Evolutionary conservation across 176 grass and related monocot species (phyloP).

Genomic region (Metroxylon sagu): DNA sequence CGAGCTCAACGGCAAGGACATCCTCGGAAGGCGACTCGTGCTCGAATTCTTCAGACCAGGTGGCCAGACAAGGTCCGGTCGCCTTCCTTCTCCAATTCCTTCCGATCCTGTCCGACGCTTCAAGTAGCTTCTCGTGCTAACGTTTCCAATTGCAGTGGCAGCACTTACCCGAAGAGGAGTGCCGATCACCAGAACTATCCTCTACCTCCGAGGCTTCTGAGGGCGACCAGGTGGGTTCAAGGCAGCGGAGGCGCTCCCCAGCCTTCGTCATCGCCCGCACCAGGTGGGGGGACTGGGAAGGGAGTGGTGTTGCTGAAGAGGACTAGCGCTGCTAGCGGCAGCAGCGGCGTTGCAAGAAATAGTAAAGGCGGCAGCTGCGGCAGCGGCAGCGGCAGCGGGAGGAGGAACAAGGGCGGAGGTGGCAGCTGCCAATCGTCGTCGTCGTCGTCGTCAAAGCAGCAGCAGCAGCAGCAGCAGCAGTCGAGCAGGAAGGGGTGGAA

Average conservation of each 20-base stretch:
- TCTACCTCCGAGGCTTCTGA: conserved; percentile 11
- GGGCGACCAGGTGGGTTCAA: background rate
- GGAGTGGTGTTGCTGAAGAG: conserved; percentile 38
- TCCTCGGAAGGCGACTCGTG: conserved; percentile 57
- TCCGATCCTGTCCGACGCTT: too few relatives aligned
- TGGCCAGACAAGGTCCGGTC: conserved; percentile 21
- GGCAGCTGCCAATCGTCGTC: background rate
- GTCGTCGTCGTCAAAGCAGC: background rate
- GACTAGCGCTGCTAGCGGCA: background rate
- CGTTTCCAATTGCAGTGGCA: background rate
- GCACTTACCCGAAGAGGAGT: background rate
- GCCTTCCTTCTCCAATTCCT: too few relatives aligned
- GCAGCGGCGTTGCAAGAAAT: background rate
- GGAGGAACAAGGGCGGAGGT: conserved; percentile 17
- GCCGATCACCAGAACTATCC: background rate
- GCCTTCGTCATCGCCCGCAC: conserved; percentile 8
- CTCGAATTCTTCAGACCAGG: conserved; percentile 61
- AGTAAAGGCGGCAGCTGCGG: background rate
- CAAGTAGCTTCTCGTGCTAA: too few relatives aligned
- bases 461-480: conserved; percentile 24
- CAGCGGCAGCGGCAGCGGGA: conserved; percentile 19
- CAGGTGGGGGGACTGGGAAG: background rate
- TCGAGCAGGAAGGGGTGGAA: conserved; percentile 23
- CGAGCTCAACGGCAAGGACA: conserved; percentile 66
- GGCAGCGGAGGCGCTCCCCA: conserved; percentile 10